A percentile compares a stretch with the other conserved stretches of the same genome.
phyloP scores from a whole-genome alignment of 768 basidiomycete species.

The Kwoniella newhampshirensis region DNA sequence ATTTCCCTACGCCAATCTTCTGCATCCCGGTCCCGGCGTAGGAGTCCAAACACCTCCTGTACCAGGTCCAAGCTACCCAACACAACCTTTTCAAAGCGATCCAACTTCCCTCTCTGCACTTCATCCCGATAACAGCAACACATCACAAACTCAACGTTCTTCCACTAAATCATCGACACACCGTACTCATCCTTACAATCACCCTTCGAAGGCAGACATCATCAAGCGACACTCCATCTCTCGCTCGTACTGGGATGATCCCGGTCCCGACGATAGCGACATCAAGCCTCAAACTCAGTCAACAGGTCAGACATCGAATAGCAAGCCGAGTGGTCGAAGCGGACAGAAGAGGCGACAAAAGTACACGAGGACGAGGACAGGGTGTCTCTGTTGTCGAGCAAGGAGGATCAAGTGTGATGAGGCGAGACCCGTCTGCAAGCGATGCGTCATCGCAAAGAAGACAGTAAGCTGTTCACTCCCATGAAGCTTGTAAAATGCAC shows the following conservation, averaged over 20 bases:
- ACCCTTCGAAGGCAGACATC: constrained; percentile 19
- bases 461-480: constrained; percentile 59
- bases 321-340: constrained; percentile 10
- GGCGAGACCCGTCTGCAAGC: constrained; percentile 78
- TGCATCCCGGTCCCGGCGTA: constrained; percentile 7
- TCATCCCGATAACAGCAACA: background rate
- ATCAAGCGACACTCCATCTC: constrained; percentile 12
- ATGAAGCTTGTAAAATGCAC: too few relatives aligned
- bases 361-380: constrained; percentile 91
- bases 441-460: constrained; percentile 80
- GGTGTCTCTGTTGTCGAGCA: constrained; percentile 86
- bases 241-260: constrained; percentile 20
- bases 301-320: background rate
- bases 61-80: background rate
- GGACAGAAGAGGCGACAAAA: constrained; percentile 60
- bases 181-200: background rate
- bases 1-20: constrained; percentile 15
- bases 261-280: background rate
- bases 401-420: constrained; percentile 99
- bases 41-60: background rate
- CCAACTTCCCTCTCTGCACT: background rate
- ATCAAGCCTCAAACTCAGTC: background rate
- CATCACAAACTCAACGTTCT: constrained; percentile 1
- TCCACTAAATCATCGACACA: background rate
- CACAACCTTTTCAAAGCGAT: background rate